Base-by-base conservation (phyloP, 768 basidiomycete genomes). In the Suillus tomentosus region DNA sequence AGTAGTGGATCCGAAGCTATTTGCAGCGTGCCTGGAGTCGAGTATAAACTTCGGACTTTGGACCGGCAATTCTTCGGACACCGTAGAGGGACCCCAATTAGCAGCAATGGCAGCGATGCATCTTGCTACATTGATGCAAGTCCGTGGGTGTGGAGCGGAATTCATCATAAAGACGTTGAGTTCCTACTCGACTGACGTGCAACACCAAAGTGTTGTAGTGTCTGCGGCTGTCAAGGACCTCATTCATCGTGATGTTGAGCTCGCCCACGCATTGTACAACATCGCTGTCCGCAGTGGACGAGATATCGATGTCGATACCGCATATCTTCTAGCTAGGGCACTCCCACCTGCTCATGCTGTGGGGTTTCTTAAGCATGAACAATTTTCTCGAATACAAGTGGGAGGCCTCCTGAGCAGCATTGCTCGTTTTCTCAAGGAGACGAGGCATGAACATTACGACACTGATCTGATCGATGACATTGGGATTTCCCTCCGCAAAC, bases 401-500 rank as follows among this genome's bases (percentile, higher is more conserved):
- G 80, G 81, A 48, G 69, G 76, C 39, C 64, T 86, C 6, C 58
- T 85, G 31, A 69, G 73, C 17, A 68, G 74, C 6, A 73, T 85
- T 37, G 76, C 84, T 24, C 72, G 74, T 9, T 68, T 70, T 15
- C 74, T 85, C 50, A 78, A 77, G 58, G 61, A 69, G 17, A 76
- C 77, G 47, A 72, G 79, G 40, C 72, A 66, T 43, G 69, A 71
- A 57, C 73, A 68, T 57, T 67, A 79, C 2, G 70, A 77, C 17
- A 61, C 74, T 6, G 57, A 60, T 5, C 68, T 78, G 34, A 77
- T 78, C n/a, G 63, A 69, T 27, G 65, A 71, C 5, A 58, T 87
- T 31, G 76, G 72, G 13, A 64, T 78, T n/a, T 70, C 70, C 7
- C 69, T 87, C 43, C 65, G 64, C 51, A 69, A 68, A 2, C 63